Conservation (phyloP, 352 stramenopile species). For the Globisporangium perplexum region DNA sequence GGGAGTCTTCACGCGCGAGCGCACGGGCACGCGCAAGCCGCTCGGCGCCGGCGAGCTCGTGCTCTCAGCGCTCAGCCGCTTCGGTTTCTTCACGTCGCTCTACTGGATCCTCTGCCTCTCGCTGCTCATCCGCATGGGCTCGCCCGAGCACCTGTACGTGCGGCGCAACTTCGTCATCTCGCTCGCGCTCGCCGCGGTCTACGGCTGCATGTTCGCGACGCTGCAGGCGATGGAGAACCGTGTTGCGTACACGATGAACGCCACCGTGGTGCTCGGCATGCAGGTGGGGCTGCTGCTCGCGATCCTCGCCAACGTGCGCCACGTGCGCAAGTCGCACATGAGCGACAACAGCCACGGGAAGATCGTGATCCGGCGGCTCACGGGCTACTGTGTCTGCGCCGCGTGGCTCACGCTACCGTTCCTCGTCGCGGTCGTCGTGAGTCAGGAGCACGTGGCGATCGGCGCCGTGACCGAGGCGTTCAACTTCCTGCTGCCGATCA, state of each 20-base stretch:
- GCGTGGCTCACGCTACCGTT: conserved; percentile 49
- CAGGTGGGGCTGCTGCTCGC: conserved; percentile 34
- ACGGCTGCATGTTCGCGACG: conserved; percentile 46
- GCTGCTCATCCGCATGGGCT: conserved; percentile 59
- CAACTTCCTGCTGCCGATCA: conserved; percentile 51
- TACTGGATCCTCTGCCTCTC: conserved; percentile 70
- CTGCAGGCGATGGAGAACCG: conserved; percentile 21
- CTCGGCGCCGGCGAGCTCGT: conserved; percentile 19
- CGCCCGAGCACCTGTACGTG: conserved; percentile 45
- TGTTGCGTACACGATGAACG: conserved; percentile 38
- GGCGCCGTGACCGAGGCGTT: conserved; percentile 44
- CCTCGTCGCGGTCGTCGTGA: conserved; percentile 31
- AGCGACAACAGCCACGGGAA: conserved; percentile 45
- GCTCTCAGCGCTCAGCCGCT: conserved; percentile 41
- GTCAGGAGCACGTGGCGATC: conserved; percentile 16
- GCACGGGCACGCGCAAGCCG: conserved; percentile 3
- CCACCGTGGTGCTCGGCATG: conserved; percentile 32
- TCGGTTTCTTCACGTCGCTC: conserved; percentile 71
- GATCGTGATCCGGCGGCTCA: conserved; percentile 50
- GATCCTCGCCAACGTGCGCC: conserved; percentile 45
- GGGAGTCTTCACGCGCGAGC: conserved; percentile 20
- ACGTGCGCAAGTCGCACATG: conserved; percentile 40
- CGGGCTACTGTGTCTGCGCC: conserved; percentile 48
- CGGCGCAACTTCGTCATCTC: conserved; percentile 44
- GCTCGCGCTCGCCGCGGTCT: conserved; percentile 34